Conservation (phyloP, 768 basidiomycete genomes). For the Hygrophorus russula region DNA sequence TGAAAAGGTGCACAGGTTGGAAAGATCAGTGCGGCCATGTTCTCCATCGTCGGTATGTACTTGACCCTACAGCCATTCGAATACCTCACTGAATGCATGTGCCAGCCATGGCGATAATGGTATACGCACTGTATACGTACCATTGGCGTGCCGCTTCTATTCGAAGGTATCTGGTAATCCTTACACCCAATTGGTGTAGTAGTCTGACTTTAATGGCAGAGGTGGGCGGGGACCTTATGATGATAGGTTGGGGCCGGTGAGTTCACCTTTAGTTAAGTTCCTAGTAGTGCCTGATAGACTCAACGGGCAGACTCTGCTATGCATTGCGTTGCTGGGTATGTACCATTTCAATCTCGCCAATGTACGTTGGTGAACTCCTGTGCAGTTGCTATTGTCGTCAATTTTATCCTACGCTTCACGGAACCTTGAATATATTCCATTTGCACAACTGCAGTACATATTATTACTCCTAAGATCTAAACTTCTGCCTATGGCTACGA, state of each 20-base stretch:
- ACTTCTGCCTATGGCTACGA: too few species aligned
- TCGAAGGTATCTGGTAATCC: constrained; percentile 24
- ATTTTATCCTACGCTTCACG: constrained; percentile 77
- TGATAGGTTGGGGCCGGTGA: constrained; percentile 87
- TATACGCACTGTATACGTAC: constrained; percentile 90
- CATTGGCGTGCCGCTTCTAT: constrained; percentile 96
- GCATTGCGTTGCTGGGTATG: constrained; percentile 69
- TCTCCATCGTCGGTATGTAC: constrained; percentile 79
- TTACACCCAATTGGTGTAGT: too few species aligned
- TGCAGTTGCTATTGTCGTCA: constrained; percentile 72
- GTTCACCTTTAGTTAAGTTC: constrained; percentile 22
- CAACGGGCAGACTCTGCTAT: constrained; percentile 59
- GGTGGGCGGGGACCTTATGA: constrained; percentile 95
- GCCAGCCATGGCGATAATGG: constrained; percentile 91
- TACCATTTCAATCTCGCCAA: constrained; percentile 3
- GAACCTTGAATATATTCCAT: constrained; percentile 14
- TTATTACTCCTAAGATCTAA: too few species aligned
- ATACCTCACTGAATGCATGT: neutral
- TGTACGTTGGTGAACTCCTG: constrained; percentile 4
- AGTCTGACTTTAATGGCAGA: constrained; percentile 9
- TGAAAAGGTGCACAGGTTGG: constrained; percentile 51
- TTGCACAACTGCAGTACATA: too few species aligned
- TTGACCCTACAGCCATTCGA: neutral
- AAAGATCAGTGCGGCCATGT: constrained; percentile 93
- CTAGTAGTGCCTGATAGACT: constrained; percentile 8